Evolutionary conservation across 2,329 filamentous ascomycete genomes (phyloP).

Genomic region (Tolypocladium tundrense): DNA sequence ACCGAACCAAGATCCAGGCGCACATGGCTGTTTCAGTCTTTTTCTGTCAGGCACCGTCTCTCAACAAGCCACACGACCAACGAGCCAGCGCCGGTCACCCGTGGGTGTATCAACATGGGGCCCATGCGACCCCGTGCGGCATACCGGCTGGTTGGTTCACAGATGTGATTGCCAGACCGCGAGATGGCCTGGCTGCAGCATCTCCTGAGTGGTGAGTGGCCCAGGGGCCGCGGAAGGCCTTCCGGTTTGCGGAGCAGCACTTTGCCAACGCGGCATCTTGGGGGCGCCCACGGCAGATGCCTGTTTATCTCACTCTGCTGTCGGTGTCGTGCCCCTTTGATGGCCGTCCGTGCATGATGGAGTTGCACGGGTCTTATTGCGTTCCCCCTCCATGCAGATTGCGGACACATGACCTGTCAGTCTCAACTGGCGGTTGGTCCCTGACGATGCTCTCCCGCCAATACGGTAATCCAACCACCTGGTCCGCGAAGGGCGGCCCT

Average conservation of each 20-base stretch:
- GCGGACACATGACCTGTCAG: background rate
- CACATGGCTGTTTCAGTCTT: background rate
- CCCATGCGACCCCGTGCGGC: background rate
- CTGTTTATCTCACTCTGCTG: background rate
- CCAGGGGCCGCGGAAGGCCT: slow-evolving; percentile 4
- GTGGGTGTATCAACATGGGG: background rate
- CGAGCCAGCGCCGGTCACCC: background rate
- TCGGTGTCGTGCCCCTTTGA: background rate
- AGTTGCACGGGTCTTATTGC: background rate
- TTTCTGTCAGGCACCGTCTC: background rate
- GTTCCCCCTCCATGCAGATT: background rate
- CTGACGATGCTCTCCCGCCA: background rate
- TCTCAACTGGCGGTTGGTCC: background rate
- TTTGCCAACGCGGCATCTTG: background rate
- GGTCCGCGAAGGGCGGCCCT: background rate
- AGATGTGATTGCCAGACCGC: background rate
- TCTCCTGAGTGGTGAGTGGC: background rate
- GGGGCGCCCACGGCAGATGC: background rate
- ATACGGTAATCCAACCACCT: background rate
- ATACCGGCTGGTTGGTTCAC: slow-evolving; percentile 5
- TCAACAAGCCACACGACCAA: background rate
- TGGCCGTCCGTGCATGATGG: background rate
- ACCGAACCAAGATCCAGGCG: background rate
- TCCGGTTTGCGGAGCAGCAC: slow-evolving; percentile 5
- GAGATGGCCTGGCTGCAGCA: slow-evolving; percentile 2